phyloP scores from a whole-genome alignment of 352 stramenopile species.

The Phytophthora podocarpi region DNA sequence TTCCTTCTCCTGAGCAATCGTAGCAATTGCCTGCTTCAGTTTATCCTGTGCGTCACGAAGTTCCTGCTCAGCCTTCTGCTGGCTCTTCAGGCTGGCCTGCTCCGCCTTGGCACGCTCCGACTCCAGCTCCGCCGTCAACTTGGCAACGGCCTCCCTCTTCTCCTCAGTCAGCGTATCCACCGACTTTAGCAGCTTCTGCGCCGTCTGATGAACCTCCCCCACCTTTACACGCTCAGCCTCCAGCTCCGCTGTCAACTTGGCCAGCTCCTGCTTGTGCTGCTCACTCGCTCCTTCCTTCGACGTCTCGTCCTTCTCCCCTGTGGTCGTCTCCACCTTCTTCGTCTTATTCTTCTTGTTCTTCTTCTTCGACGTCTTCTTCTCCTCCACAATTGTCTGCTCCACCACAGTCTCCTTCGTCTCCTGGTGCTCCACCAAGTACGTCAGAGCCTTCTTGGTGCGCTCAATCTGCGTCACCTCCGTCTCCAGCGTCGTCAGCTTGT shows the following conservation, averaged over 20 bases:
- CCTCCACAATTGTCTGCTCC: conserved; percentile 17
- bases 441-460: conserved; percentile 41
- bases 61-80: conserved; percentile 24
- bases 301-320: background rate
- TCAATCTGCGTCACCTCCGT: conserved; percentile 40
- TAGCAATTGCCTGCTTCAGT: conserved; percentile 28
- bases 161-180: conserved; percentile 22
- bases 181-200: conserved; percentile 29
- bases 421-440: conserved; percentile 33
- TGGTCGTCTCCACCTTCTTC: conserved; percentile 6
- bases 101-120: conserved; percentile 24
- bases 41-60: conserved; percentile 32
- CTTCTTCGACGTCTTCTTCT: conserved; percentile 15
- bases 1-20: conserved; percentile 26
- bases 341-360: conserved; percentile 30
- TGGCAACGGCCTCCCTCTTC: conserved; percentile 28
- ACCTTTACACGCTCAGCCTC: conserved; percentile 26
- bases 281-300: background rate
- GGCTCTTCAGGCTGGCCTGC: conserved; percentile 14
- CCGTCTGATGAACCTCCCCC: conserved; percentile 6
- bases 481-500: conserved; percentile 40
- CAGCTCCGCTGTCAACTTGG: conserved; percentile 20
- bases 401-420: conserved; percentile 18
- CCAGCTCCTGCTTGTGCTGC: conserved; percentile 20
- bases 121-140: conserved; percentile 29